phyloP scores from a whole-genome alignment of 352 stramenopile species.

The Globisporangium emineosum region DNA sequence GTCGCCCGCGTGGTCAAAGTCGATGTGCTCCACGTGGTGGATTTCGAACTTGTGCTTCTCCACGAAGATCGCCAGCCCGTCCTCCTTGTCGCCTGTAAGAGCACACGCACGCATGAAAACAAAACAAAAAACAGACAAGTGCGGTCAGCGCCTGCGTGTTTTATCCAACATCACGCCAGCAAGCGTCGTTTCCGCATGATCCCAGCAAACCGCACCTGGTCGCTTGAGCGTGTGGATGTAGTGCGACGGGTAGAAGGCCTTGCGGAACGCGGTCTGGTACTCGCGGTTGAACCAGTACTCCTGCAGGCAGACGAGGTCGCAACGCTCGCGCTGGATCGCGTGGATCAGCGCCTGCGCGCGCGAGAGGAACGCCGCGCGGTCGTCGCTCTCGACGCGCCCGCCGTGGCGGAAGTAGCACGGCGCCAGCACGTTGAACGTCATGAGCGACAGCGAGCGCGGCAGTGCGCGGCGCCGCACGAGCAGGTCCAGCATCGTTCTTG shows the following conservation, averaged over 20 bases:
- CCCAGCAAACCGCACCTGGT: constrained; percentile 41
- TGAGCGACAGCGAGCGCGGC: constrained; percentile 58
- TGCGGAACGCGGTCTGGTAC: constrained; percentile 70
- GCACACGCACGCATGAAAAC: neutral
- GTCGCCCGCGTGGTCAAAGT: constrained; percentile 70
- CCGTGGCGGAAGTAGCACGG: constrained; percentile 87
- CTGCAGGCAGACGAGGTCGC: constrained; percentile 79
- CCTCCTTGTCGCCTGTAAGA: constrained; percentile 58
- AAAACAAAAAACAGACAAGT: too few species aligned
- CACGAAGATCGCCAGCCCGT: constrained; percentile 79
- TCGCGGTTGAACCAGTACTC: constrained; percentile 83
- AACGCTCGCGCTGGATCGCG: constrained; percentile 67
- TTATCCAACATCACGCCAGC: too few species aligned
- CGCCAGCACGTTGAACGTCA: constrained; percentile 87
- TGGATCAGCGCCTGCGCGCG: constrained; percentile 69
- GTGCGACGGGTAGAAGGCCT: constrained; percentile 58
- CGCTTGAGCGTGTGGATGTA: constrained; percentile 76
- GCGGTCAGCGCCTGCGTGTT: too few species aligned
- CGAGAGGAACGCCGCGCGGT: constrained; percentile 57
- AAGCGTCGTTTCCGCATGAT: neutral
- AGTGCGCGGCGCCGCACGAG: constrained; percentile 25
- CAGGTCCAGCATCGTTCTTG: constrained; percentile 23
- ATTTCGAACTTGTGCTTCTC: constrained; percentile 75
- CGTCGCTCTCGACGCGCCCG: constrained; percentile 62
- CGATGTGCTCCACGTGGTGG: constrained; percentile 73